Conservation (phyloP, 2,329 filamentous ascomycete genomes). For the Cladorrhinum sp. region DNA sequence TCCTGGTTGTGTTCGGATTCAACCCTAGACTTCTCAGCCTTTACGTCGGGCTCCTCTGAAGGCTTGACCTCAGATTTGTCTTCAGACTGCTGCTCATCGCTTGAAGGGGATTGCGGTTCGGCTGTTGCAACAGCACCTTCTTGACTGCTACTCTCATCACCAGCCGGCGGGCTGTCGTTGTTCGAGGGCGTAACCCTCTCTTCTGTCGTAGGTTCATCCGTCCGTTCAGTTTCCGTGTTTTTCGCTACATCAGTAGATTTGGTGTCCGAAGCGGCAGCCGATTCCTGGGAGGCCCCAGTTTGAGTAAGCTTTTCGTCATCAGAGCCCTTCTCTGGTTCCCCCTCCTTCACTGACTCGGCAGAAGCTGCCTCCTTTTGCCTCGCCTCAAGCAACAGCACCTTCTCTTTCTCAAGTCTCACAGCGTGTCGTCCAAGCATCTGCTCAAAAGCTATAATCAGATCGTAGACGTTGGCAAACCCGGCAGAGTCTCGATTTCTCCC, state of each 20-base stretch:
- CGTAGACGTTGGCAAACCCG: slow-evolving; percentile 13
- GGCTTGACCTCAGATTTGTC: too few species aligned
- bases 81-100: too few species aligned
- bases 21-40: background rate
- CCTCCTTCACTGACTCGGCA: background rate
- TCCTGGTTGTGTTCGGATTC: background rate
- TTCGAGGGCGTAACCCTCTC: too few species aligned
- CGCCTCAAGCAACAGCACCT: background rate
- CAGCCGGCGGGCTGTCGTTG: too few species aligned
- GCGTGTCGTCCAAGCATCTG: slow-evolving; percentile 11
- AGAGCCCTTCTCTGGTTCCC: background rate
- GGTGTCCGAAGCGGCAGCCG: background rate
- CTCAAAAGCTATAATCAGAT: slow-evolving; percentile 12
- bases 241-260: too few species aligned
- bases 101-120: too few species aligned
- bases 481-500: background rate
- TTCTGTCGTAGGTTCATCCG: too few species aligned
- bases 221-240: too few species aligned
- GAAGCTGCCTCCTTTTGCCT: background rate
- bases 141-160: too few species aligned
- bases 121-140: too few species aligned
- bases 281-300: background rate
- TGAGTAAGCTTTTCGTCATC: background rate
- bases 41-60: too few species aligned
- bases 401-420: slow-evolving; percentile 11